A percentile compares a stretch with the other conserved stretches of the same genome.
Conservation (phyloP, 176 grass and related monocot species). For the Thinopyrum elongatum region DNA sequence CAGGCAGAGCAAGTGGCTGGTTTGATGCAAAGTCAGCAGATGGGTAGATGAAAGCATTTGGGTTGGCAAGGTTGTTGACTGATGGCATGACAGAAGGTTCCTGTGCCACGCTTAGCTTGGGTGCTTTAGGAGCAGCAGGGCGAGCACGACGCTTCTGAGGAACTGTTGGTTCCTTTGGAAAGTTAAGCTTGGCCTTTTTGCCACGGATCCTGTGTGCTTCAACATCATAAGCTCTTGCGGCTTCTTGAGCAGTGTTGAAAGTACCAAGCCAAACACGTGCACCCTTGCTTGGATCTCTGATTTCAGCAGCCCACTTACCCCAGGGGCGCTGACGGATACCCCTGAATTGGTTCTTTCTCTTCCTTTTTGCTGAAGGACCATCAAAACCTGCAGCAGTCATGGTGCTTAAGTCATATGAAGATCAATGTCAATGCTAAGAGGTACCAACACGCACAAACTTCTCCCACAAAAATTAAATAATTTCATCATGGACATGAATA, state of each 20-base stretch:
- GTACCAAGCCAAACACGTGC: too few relatives aligned
- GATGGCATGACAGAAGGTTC: constrained; percentile 32
- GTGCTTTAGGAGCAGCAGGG: too few relatives aligned
- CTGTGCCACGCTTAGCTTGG: constrained; percentile 19
- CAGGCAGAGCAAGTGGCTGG: constrained; percentile 30
- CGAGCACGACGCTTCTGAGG: too few relatives aligned
- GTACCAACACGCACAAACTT: neutral
- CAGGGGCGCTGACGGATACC: too few relatives aligned
- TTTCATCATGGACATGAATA: neutral
- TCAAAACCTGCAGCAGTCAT: constrained; percentile 39
- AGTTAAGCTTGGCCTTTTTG: too few relatives aligned
- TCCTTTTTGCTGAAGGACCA: constrained; percentile 49
- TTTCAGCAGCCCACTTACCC: too few relatives aligned
- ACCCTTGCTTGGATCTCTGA: too few relatives aligned
- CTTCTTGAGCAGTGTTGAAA: too few relatives aligned
- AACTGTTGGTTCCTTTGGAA: too few relatives aligned
- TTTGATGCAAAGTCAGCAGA: constrained; percentile 33
- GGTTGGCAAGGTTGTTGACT: constrained; percentile 23
- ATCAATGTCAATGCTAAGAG: neutral
- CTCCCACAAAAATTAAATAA: neutral
- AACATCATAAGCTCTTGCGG: too few relatives aligned
- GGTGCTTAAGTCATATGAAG: constrained; percentile 47
- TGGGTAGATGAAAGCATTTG: constrained; percentile 31
- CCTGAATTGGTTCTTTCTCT: too few relatives aligned
- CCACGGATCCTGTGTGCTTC: too few relatives aligned